Conservation (phyloP, 441 rosid species). For the Populus hybrid region DNA sequence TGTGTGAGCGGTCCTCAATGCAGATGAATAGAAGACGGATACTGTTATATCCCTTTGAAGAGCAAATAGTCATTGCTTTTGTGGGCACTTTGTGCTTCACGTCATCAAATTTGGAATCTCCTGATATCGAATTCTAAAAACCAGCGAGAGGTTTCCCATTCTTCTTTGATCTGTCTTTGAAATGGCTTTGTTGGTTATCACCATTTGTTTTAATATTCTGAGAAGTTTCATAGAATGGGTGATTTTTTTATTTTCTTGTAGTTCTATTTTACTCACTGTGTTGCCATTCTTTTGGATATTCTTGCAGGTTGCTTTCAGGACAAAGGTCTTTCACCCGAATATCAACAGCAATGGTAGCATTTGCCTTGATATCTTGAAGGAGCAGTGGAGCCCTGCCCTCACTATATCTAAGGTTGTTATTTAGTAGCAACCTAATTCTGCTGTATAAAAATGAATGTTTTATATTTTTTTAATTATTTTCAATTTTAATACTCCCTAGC, state of each 20-base stretch:
- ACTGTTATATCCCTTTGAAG: neutral
- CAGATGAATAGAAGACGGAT: neutral
- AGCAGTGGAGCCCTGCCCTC: conserved; percentile 92
- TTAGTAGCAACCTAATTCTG: neutral
- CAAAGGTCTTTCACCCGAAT: conserved; percentile 88
- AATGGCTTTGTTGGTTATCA: neutral
- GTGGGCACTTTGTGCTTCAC: neutral
- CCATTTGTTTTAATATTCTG: neutral
- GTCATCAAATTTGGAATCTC: neutral
- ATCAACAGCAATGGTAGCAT: conserved; percentile 91
- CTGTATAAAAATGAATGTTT: neutral
- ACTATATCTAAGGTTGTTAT: conserved; percentile 74
- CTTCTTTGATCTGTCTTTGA: conserved; percentile 6
- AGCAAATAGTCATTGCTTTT: neutral
- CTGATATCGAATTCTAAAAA: conserved; percentile 11
- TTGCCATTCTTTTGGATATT: neutral
- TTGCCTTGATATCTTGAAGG: conserved; percentile 87
- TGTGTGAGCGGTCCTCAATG: neutral
- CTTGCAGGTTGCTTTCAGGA: conserved; percentile 71
- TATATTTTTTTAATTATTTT: too few species aligned
- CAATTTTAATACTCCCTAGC: neutral
- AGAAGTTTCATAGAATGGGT: neutral
- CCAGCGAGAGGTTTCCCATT: conserved; percentile 6
- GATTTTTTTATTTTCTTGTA: neutral
- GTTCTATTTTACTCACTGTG: neutral